A percentile compares a stretch with the other conserved stretches of the same genome.
Evolutionary conservation across 1,284 basidiomycete species (phyloP).

Genomic region (Ceratobasidium sp.): DNA sequence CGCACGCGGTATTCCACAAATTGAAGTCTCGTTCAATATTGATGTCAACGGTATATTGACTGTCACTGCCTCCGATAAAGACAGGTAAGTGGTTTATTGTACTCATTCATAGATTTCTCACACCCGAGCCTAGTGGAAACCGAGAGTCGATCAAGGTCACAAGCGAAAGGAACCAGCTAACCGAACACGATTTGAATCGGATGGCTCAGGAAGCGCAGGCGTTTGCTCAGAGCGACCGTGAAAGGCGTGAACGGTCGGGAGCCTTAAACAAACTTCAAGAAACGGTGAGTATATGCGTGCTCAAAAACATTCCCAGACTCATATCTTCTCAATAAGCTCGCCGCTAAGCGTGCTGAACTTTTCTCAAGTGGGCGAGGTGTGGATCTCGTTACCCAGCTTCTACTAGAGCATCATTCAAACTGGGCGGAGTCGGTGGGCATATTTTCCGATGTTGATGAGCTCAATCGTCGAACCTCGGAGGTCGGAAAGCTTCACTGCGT

Average conservation of each 20-base stretch:
- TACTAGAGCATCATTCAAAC: conserved; percentile 76
- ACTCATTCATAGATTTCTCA: no score
- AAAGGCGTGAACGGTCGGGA: conserved; percentile 89
- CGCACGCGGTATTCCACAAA: conserved; percentile 97
- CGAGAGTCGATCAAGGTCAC: conserved; percentile 4
- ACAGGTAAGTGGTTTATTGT: no score
- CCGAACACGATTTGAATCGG: conserved; percentile 77
- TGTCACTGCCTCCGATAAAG: no score
- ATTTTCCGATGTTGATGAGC: conserved; percentile 67
- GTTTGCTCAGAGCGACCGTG: conserved; percentile 87
- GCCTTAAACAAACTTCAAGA: conserved; percentile 82
- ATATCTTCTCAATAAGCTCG: no score
- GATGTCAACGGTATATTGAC: no score
- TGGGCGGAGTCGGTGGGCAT: conserved; percentile 1
- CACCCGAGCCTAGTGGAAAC: background rate
- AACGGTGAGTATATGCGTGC: conserved; percentile 62
- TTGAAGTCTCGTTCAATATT: conserved; percentile 56
- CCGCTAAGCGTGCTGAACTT: no score
- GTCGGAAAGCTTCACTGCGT: conserved; percentile 63
- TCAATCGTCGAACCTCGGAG: conserved; percentile 87
- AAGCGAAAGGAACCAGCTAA: conserved; percentile 62
- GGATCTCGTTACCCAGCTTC: conserved; percentile 54
- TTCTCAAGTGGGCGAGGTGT: no score
- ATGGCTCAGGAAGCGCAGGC: conserved; percentile 95
- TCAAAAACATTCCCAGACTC: no score